phyloP scores from a whole-genome alignment of 257 asterid genomes.

The Gentiana dahurica region DNA sequence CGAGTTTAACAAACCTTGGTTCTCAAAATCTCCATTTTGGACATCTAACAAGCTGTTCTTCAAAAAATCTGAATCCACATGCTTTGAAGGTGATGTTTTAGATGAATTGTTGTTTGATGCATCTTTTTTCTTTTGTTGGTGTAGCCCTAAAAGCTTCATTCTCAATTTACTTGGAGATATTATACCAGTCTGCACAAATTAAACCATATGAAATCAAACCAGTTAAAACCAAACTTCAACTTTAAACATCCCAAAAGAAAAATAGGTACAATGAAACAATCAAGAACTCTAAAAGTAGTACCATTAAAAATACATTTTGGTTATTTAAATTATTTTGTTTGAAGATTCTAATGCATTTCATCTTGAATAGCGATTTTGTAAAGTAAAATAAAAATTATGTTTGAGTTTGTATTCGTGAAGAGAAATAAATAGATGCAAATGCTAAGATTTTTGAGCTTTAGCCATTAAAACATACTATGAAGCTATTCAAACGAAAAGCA shows the following conservation, averaged over 20 bases:
- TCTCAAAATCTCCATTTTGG: slow-evolving; percentile 44
- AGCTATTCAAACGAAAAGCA: too few relatives aligned
- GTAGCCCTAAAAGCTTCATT: slow-evolving; percentile 68
- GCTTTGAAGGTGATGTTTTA: slow-evolving; percentile 84
- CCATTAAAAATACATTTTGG: too few relatives aligned
- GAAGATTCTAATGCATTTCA: too few relatives aligned
- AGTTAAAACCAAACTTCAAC: neutral
- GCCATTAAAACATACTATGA: too few relatives aligned
- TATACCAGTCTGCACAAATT: slow-evolving; percentile 54
- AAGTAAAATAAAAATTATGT: too few relatives aligned
- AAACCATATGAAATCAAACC: slow-evolving; percentile 1
- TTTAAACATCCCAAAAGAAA: neutral
- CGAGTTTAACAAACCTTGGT: slow-evolving; percentile 35
- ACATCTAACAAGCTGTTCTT: slow-evolving; percentile 67
- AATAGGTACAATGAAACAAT: too few relatives aligned
- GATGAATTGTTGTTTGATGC: slow-evolving; percentile 81
- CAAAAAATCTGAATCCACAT: slow-evolving; percentile 67
- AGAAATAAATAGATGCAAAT: too few relatives aligned
- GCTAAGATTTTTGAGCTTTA: too few relatives aligned
- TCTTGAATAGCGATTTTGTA: too few relatives aligned
- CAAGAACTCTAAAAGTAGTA: too few relatives aligned
- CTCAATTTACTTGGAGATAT: slow-evolving; percentile 93
- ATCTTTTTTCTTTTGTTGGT: slow-evolving; percentile 55
- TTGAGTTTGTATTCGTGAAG: too few relatives aligned
- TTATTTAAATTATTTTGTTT: too few relatives aligned